Evolutionary conservation across 2,329 filamentous ascomycete species (phyloP).

Genomic region (Fonsecaea multimorphosa): DNA sequence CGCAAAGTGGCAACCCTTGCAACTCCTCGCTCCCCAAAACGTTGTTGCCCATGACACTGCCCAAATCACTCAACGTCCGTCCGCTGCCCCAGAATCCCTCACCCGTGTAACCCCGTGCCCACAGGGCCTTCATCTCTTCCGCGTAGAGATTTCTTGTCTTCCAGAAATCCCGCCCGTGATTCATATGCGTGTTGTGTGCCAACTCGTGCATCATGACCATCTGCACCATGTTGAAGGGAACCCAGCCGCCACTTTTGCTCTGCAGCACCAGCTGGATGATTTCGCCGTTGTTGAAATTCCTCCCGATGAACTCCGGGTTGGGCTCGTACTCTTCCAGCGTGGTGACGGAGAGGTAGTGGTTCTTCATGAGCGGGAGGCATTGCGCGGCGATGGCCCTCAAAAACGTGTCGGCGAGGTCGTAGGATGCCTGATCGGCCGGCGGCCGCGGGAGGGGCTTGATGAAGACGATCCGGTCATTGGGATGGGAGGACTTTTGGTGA

Average conservation of each 20-base stretch:
- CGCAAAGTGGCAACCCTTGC: conserved; percentile 76
- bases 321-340: conserved; percentile 81
- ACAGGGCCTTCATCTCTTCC: conserved; percentile 71
- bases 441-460: conserved; percentile 76
- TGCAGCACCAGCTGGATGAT: conserved; percentile 84
- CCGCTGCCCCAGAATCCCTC: conserved; percentile 85
- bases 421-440: conserved; percentile 52
- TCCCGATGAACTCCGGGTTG: conserved; percentile 82
- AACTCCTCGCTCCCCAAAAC: conserved; percentile 59
- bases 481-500: conserved; percentile 39
- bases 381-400: conserved; percentile 79
- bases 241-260: conserved; percentile 67
- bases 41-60: conserved; percentile 61
- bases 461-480: conserved; percentile 69
- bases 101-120: conserved; percentile 73
- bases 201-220: conserved; percentile 97
- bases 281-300: conserved; percentile 90
- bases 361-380: conserved; percentile 75
- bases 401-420: conserved; percentile 70
- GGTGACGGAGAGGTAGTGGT: conserved; percentile 68
- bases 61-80: conserved; percentile 64
- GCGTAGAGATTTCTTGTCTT: conserved; percentile 75
- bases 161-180: conserved; percentile 83
- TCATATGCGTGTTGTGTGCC: conserved; percentile 90
- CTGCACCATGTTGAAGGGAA: conserved; percentile 82